Base-by-base conservation (phyloP, 139 green algal species). In the Volvox reticuliferus region DNA sequence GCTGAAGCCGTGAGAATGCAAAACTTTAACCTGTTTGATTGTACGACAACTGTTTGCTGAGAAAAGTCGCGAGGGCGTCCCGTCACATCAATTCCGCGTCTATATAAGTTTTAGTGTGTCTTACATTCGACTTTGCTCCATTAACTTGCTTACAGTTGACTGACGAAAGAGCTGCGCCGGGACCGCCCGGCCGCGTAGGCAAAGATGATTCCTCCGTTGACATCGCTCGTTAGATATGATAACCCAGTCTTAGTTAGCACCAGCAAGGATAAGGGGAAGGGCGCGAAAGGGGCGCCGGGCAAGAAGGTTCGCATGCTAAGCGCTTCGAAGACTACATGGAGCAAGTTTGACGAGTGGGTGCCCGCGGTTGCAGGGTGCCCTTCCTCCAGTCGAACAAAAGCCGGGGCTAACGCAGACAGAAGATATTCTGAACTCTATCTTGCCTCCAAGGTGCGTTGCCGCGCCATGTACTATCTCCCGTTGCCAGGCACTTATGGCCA, bases 361-460 rank as follows among this genome's bases (percentile, higher is more conserved):
- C 5, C 22, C 26, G 24, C 12, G 20, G 0, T 22, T 76, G 84
- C 86, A 90, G 95, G 93, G 93, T 3, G n/a, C 90, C 17, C 93
- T 97, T 30, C 94, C 95, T 9, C 96, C 96, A 55, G 94, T 97
- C 12, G 96, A 97, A 88, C 92, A 95, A 62, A 98, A 97, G 79
- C 80, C 91, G 33, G 95, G 95, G 12, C 55, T 95, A 0, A 97
- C 96, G 30, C 96, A 98, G 90, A 97, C 96, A 75, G 97, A 98
- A 65, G 97, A 98, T 86, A 98, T 98, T 85, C 79, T 98, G 30
- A 98, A 98, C 94, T 97, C 95, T 12, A 98, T 98, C 35, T 91
- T 98, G 67, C 97, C 97, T 32, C 97, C 97, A 28, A 96, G 95
- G 96, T 97, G 65, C 37, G 91, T 61, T 22, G 62, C 55, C 67